Base-by-base conservation (phyloP, 306 rosid species). In the Alnus glutinosa region DNA sequence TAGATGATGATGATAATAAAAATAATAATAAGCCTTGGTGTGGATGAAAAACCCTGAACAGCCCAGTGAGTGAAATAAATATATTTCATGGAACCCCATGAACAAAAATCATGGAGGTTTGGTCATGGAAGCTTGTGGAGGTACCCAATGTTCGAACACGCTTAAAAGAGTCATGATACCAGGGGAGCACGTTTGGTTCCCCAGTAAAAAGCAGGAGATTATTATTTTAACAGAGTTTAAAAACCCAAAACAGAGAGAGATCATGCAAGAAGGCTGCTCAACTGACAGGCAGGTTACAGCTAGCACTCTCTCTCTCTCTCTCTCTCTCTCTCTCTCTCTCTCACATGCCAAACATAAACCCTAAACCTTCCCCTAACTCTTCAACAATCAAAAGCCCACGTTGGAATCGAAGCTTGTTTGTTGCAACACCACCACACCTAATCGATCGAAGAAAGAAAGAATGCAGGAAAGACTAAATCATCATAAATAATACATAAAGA, bases 211-310 rank as follows among this genome's bases (percentile, higher is more conserved):
- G 82, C 83, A 85, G 4, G 64, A 58, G 61, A 55, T 72, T 80
- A 74, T 70, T 71, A 52, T 74, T 70, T 74, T 67, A 3, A 2
- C 19, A 2, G 16, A 3, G 30, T 8, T 76, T 34, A 8, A 52
- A 70, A 80, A 77, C 72, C 28, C 80, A 75, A 23, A 68, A 46
- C 9, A 34, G 30, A 50, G 63, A 75, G 14, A 86, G 96, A 93
- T 96, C 99, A 93, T 89, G 96, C 99, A 93, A 89, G 93, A 96
- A 91, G 84, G 86, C 98, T 90, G 98, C 90, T 83, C 84, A 86
- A 90, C 93, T 88, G 93, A 96, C 99, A 96, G 92, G 71, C 87
- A 80, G 84, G 69, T 91, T 93, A 89, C 97, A 96, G 98, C 99
- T 96, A 83, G 94, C 94, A 88, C 48, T 36, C 48, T 5, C 81